Conservation (phyloP, 2,329 filamentous ascomycete species). For the Ophiocordyceps robertsii region DNA sequence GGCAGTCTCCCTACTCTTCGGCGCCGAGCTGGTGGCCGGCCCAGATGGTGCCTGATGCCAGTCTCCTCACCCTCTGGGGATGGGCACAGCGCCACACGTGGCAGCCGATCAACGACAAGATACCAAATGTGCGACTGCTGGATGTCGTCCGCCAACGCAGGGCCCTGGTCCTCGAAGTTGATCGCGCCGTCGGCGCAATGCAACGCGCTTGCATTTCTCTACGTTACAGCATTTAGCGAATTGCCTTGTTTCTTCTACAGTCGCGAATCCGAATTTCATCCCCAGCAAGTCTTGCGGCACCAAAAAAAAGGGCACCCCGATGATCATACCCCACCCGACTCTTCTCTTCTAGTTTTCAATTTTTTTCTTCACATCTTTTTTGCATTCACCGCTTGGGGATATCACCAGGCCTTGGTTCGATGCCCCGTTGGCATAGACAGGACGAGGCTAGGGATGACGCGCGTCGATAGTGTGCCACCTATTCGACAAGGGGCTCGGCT, state of each 20-base stretch:
- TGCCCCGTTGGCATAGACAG: slow-evolving; percentile 5
- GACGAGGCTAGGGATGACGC: slow-evolving; percentile 7
- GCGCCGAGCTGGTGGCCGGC: background rate
- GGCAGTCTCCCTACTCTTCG: slow-evolving; percentile 1
- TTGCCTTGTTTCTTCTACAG: slow-evolving; percentile 14
- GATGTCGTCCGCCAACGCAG: background rate
- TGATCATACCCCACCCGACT: slow-evolving; percentile 22
- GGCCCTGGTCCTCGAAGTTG: background rate
- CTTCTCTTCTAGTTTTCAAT: slow-evolving; percentile 10
- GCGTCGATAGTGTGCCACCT: slow-evolving; percentile 8
- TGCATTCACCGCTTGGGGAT: slow-evolving; percentile 9
- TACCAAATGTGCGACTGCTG: slow-evolving; percentile 1
- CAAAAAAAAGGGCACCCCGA: slow-evolving; percentile 21
- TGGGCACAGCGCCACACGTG: slow-evolving; percentile 1
- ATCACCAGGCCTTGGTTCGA: slow-evolving; percentile 4
- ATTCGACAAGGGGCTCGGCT: slow-evolving; percentile 7
- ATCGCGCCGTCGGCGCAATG: background rate
- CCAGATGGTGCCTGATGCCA: slow-evolving; percentile 1
- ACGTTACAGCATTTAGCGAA: slow-evolving; percentile 34
- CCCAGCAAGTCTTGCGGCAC: slow-evolving; percentile 24
- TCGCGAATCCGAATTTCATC: slow-evolving; percentile 1
- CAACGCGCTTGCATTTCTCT: slow-evolving; percentile 8
- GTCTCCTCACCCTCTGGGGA: slow-evolving; percentile 1
- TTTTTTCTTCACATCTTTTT: slow-evolving; percentile 10
- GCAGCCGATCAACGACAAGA: slow-evolving; percentile 1